A percentile compares a stretch with the other conserved stretches of the same genome.
Conservation (phyloP, 306 rosid genomes). For the Rosa lucieae region DNA sequence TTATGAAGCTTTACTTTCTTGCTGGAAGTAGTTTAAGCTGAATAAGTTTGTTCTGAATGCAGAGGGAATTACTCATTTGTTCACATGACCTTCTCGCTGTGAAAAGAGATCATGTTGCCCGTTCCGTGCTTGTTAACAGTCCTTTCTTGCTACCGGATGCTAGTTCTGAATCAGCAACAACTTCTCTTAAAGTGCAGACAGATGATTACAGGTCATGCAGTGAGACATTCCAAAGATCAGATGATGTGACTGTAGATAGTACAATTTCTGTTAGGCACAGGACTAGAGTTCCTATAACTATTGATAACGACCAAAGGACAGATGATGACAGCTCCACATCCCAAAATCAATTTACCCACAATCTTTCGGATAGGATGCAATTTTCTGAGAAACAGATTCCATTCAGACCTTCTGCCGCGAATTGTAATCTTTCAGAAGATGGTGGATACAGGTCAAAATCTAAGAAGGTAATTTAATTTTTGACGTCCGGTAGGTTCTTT, state of each 20-base stretch:
- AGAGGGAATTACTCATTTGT: slow-evolving; percentile 91
- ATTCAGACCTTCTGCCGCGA: slow-evolving; percentile 43
- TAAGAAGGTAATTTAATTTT: slow-evolving; percentile 56
- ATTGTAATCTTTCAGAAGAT: slow-evolving; percentile 55
- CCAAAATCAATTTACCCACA: slow-evolving; percentile 52
- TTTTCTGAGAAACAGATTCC: slow-evolving; percentile 95
- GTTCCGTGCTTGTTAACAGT: slow-evolving; percentile 55
- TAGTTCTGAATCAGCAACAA: slow-evolving; percentile 97
- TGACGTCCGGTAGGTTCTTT: background rate
- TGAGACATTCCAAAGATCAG: slow-evolving; percentile 88
- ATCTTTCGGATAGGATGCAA: slow-evolving; percentile 50
- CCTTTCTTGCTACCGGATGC: slow-evolving; percentile 72
- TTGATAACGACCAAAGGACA: slow-evolving; percentile 69
- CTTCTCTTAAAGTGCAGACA: slow-evolving; percentile 81
- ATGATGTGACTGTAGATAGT: slow-evolving; percentile 90
- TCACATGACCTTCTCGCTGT: slow-evolving; percentile 87
- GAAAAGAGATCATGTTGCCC: slow-evolving; percentile 80
- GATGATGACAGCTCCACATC: slow-evolving; percentile 88
- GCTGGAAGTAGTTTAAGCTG: slow-evolving; percentile 6
- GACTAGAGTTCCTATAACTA: slow-evolving; percentile 53
- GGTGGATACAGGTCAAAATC: slow-evolving; percentile 76
- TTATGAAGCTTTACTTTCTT: background rate
- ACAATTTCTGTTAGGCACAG: slow-evolving; percentile 60
- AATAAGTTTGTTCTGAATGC: slow-evolving; percentile 27
- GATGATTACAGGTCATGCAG: slow-evolving; percentile 84